phyloP scores from a whole-genome alignment of 2,329 filamentous ascomycete species.

The Hysterium pulicare region DNA sequence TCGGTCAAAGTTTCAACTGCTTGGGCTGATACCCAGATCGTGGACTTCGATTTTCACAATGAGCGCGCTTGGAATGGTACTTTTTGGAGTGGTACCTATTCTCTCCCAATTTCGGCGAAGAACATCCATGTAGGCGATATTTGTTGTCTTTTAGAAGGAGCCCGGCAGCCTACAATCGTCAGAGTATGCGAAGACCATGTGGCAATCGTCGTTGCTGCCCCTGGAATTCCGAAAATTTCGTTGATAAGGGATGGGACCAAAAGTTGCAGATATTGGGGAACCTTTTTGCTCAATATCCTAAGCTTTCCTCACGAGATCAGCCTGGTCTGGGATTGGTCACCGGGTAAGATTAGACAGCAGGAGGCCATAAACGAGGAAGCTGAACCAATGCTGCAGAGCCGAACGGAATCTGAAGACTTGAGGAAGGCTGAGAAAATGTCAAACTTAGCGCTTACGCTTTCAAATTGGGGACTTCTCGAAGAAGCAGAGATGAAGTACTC shows the following conservation, averaged over 20 bases:
- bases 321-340: constrained; percentile 1
- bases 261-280: not conserved
- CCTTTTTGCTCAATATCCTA: not conserved
- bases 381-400: not conserved
- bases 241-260: not conserved
- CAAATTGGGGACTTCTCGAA: constrained; percentile 1
- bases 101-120: constrained; percentile 9
- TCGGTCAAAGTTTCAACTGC: constrained; percentile 1
- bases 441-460: not conserved
- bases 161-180: constrained; percentile 11
- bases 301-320: too few species aligned
- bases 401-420: not conserved
- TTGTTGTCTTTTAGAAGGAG: constrained; percentile 7
- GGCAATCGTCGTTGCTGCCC: not conserved
- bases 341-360: not conserved
- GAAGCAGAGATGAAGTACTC: constrained; percentile 4
- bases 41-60: constrained; percentile 6
- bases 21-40: constrained; percentile 4
- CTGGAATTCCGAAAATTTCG: not conserved
- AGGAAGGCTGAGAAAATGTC: constrained; percentile 7
- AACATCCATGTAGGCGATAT: constrained; percentile 7
- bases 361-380: not conserved
- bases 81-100: constrained; percentile 1
- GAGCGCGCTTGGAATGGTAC: not conserved
- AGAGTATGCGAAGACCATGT: constrained; percentile 3